Evolutionary conservation across 1,284 basidiomycete species (phyloP).

Genomic region (Mycocalia duriaeana): DNA sequence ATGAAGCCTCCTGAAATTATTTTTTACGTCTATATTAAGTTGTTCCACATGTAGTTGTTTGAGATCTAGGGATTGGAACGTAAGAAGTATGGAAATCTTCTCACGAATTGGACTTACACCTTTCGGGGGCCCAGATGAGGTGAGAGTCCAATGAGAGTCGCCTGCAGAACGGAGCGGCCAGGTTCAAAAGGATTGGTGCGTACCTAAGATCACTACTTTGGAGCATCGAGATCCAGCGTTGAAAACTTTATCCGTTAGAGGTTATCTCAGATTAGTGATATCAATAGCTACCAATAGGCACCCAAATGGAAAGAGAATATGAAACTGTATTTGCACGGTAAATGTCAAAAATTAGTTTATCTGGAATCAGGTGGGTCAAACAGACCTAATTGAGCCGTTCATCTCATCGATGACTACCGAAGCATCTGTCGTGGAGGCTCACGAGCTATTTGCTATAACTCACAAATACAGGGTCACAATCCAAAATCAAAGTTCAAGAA

Average conservation of each 20-base stretch:
- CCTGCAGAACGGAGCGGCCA: conserved; percentile 36
- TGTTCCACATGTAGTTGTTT: conserved; percentile 31
- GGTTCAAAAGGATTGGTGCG: conserved; percentile 27
- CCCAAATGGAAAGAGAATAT: conserved; percentile 21
- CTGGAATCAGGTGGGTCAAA: not conserved
- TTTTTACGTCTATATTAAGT: conserved; percentile 39
- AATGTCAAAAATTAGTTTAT: conserved; percentile 14
- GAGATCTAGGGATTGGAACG: conserved; percentile 35
- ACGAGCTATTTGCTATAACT: no score
- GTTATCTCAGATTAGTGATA: conserved; percentile 34
- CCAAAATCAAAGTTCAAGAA: conserved; percentile 7
- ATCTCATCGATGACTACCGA: no score
- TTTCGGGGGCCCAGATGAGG: no score
- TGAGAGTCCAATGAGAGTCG: conserved; percentile 29
- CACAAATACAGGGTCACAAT: no score
- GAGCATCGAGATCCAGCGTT: conserved; percentile 28
- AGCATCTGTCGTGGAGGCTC: no score
- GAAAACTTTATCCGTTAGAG: conserved; percentile 24
- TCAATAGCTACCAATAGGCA: no score
- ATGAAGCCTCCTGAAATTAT: conserved; percentile 31
- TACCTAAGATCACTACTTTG: conserved; percentile 29
- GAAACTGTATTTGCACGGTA: conserved; percentile 23
- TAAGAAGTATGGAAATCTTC: conserved; percentile 30
- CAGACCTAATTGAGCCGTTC: no score
- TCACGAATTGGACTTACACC: conserved; percentile 23